Percentiles rank a stretch among this genome's conserved stretches.
Conservation (phyloP, 2,329 filamentous ascomycete species). For the Colletotrichum tropicicola region DNA sequence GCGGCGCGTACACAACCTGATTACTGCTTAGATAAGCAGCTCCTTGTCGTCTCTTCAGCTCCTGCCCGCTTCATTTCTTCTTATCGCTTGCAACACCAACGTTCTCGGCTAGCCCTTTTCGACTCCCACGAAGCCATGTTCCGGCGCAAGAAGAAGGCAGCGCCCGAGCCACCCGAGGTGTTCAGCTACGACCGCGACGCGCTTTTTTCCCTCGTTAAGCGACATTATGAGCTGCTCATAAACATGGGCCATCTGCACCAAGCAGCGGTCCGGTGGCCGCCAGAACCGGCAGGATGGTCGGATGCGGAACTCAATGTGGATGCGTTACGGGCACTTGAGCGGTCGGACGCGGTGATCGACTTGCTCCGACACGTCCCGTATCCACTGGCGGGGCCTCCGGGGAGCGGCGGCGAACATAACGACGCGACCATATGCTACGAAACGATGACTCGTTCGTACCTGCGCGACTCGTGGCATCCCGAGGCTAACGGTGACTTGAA, state of each 20-base stretch:
- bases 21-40: too few species aligned
- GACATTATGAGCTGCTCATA: conserved; percentile 17
- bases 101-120: too few species aligned
- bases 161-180: not conserved
- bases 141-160: conserved; percentile 6
- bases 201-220: not conserved
- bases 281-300: conserved; percentile 12
- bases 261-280: not conserved
- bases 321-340: conserved; percentile 1
- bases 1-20: too few species aligned
- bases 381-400: not conserved
- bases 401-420: not conserved
- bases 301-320: conserved; percentile 9
- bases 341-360: conserved; percentile 16
- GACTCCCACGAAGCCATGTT: not conserved
- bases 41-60: too few species aligned
- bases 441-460: conserved; percentile 8
- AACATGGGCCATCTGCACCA: conserved; percentile 14
- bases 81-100: too few species aligned
- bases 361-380: conserved; percentile 19
- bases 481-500: not conserved
- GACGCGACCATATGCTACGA: conserved; percentile 6
- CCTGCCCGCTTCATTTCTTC: too few species aligned
- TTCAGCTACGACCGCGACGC: conserved; percentile 8
- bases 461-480: conserved; percentile 9